phyloP scores from a whole-genome alignment of 2,329 filamentous ascomycete genomes.

The Penicillium decumbens region DNA sequence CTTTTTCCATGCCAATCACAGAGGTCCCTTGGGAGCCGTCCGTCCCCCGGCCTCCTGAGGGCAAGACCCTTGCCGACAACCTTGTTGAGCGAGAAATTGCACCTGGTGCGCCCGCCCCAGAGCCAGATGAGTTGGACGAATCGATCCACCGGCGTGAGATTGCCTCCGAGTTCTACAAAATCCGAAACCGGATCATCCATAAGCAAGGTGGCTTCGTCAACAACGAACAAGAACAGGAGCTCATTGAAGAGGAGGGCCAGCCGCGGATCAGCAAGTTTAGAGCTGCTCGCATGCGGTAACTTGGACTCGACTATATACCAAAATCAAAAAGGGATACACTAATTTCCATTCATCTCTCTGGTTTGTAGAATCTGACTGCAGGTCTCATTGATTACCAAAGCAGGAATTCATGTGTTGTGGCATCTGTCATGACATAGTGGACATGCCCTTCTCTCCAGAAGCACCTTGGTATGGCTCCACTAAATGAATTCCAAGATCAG shows the following conservation, averaged over 20 bases:
- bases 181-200: conserved; percentile 78
- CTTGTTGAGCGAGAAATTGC: conserved; percentile 50
- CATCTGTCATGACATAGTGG: conserved; percentile 4
- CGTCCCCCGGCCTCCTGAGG: conserved; percentile 37
- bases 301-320: conserved; percentile 1
- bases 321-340: conserved; percentile 1
- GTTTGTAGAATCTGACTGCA: neutral
- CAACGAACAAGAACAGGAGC: conserved; percentile 63
- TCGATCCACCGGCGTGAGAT: conserved; percentile 70
- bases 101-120: conserved; percentile 35
- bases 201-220: conserved; percentile 75
- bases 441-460: conserved; percentile 5
- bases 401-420: conserved; percentile 9
- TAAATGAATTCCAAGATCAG: conserved; percentile 14
- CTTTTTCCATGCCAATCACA: conserved; percentile 37
- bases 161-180: conserved; percentile 73
- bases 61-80: conserved; percentile 55
- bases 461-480: conserved; percentile 4
- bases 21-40: conserved; percentile 18
- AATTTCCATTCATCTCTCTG: neutral
- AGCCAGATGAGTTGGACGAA: conserved; percentile 67
- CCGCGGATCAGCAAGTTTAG: conserved; percentile 45
- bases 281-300: conserved; percentile 38
- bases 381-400: neutral
- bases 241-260: conserved; percentile 55